These are phyloP conservation scores for Achlya hypogyna DNA, from an alignment of 352 stramenopile species.

Conservation along the genomic window DNA sequence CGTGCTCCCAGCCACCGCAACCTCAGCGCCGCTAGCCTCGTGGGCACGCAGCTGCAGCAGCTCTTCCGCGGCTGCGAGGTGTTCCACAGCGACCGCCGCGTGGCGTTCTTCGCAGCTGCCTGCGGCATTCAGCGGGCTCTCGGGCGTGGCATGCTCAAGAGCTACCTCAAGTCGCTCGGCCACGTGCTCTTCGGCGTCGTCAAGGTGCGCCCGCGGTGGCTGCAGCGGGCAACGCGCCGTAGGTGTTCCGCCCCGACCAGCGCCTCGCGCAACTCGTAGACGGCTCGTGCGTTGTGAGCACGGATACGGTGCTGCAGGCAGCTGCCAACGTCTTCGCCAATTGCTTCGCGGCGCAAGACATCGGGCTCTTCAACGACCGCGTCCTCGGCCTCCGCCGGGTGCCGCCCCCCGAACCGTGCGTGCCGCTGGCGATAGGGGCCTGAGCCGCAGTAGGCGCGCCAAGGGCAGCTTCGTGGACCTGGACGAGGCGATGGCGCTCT, in stretches of 20 bases:
- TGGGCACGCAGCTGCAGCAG: conserved; percentile 43
- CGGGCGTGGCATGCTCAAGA: conserved; percentile 55
- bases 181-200: conserved; percentile 62
- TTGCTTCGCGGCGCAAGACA: conserved; percentile 29
- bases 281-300: conserved; percentile 38
- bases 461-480: conserved; percentile 35
- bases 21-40: conserved; percentile 19
- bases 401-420: background rate
- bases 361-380: conserved; percentile 28
- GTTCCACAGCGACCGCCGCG: conserved; percentile 38
- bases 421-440: background rate
- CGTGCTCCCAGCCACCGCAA: background rate
- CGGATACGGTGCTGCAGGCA: conserved; percentile 26
- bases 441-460: background rate
- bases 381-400: conserved; percentile 27
- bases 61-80: conserved; percentile 36
- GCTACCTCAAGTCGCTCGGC: conserved; percentile 51
- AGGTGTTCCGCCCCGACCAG: conserved; percentile 51
- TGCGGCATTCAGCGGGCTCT: conserved; percentile 30
- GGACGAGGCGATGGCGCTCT: conserved; percentile 52
- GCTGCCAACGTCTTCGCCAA: conserved; percentile 39
- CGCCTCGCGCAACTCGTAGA: conserved; percentile 45
- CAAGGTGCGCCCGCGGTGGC: conserved; percentile 17
- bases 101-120: conserved; percentile 48
- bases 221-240: background rate